Evolutionary conservation across 2,329 filamentous ascomycete species (phyloP).

Genomic region (Pezicula carpinea): DNA sequence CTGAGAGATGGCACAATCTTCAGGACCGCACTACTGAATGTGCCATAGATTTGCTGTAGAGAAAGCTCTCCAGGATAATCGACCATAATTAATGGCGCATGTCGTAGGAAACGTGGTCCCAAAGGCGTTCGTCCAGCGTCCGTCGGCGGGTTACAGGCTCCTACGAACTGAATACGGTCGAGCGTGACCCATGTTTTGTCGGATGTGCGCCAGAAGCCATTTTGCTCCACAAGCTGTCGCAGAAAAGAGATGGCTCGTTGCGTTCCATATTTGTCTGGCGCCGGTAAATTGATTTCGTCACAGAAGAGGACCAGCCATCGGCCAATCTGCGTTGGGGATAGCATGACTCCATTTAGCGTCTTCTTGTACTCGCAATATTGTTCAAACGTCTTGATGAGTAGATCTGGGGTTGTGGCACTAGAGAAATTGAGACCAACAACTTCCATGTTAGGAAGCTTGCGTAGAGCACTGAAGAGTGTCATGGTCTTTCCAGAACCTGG

Average conservation of each 20-base stretch:
- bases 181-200: conserved; percentile 98
- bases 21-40: conserved; percentile 92
- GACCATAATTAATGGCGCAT: conserved; percentile 99
- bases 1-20: conserved; percentile 96
- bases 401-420: conserved; percentile 93
- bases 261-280: conserved; percentile 95
- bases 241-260: conserved; percentile 97
- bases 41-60: conserved; percentile 95
- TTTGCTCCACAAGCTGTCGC: conserved; percentile 95
- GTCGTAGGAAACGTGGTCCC: conserved; percentile 87
- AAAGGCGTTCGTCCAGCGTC: conserved; percentile 95
- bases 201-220: conserved; percentile 96
- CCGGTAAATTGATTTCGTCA: conserved; percentile 98
- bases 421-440: conserved; percentile 99
- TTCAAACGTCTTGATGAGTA: conserved; percentile 98
- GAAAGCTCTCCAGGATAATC: conserved; percentile 97
- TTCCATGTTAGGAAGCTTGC: conserved; percentile 98
- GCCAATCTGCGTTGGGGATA: conserved; percentile 93
- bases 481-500: conserved; percentile 99
- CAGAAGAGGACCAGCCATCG: conserved; percentile 99
- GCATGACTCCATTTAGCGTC: conserved; percentile 90
- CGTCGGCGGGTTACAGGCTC: conserved; percentile 96
- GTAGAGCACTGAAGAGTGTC: conserved; percentile 95
- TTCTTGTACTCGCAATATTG: conserved; percentile 99
- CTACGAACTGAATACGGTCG: conserved; percentile 97